Conservation (phyloP, 108 stramenopile species). For the Nitzschia palea region DNA sequence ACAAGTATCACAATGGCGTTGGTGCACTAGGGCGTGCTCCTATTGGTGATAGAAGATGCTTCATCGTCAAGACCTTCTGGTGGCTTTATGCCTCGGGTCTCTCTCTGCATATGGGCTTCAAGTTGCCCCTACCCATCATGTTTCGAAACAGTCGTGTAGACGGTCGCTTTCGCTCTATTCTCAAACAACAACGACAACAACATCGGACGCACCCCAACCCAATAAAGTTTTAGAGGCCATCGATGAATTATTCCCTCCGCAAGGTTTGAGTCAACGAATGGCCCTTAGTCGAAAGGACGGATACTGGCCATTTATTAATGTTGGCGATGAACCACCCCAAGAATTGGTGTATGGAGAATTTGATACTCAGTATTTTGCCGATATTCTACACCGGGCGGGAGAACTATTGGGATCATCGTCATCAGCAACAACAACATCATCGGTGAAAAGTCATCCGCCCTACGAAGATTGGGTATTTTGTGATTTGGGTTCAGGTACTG, state of each 20-base stretch:
- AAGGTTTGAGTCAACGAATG: constrained; percentile 54
- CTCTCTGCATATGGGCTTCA: no score
- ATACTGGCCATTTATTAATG: constrained; percentile 73
- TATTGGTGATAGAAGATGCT: no score
- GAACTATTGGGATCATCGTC: constrained; percentile 3
- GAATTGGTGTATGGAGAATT: constrained; percentile 84
- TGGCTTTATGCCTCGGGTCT: no score
- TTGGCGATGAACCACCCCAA: constrained; percentile 65
- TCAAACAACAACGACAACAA: no score
- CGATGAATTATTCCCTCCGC: constrained; percentile 57
- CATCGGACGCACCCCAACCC: no score
- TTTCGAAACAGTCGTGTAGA: no score
- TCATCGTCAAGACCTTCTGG: no score
- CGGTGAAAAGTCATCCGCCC: not conserved
- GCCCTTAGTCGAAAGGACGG: constrained; percentile 77
- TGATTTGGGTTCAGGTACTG: constrained; percentile 81
- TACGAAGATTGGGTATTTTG: constrained; percentile 41
- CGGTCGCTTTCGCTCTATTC: no score
- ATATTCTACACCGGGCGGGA: constrained; percentile 56
- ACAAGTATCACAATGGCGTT: no score
- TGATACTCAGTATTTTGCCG: constrained; percentile 68
- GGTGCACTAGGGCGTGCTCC: no score
- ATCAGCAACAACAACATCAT: not conserved
- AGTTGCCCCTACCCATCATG: no score
- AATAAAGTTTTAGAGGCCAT: constrained; percentile 50